Base-by-base conservation (phyloP, 495 filamentous ascomycete species). In the Tuber calosporum region DNA sequence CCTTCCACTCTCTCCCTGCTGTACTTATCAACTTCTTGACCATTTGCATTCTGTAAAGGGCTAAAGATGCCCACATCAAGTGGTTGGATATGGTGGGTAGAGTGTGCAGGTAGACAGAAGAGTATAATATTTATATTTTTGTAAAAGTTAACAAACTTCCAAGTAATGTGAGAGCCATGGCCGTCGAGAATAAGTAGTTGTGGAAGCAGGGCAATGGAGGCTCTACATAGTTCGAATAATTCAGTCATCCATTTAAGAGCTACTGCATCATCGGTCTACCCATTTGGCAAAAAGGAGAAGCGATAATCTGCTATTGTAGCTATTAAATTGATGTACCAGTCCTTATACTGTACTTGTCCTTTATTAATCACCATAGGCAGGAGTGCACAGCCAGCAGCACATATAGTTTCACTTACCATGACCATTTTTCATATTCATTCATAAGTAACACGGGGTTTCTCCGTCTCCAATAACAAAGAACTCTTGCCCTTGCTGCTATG, bases 41-140 rank as follows among this genome's bases (percentile, higher is more conserved):
- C 30, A 26, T 58, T 68, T 13, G 67, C 38, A 34, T 37, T 39
- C 53, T 67, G 70, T 11, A 81, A 48, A 0, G 72, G 68, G 5
- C 70, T 42, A 73, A 82, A 80, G n/a, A 69, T 70, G 70, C 72
- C 72, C 39, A 73, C 66, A 48, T 69, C 66, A 6, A 73, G 37
- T 17, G 67, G 26, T n/a, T 73, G 66, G 19, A 73, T 11, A 38
- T 67, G 69, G 36, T 68, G 69, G 34, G 36, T 67, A 70, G 77
- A 76, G 75, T 83, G 74, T 69, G 71, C 72, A 45, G 82, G 78
- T 70, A 82, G 78, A 66, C 72, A 82, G 19, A 82, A 53, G 13
- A 74, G 39, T 4, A 80, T 74, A 62, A 83, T 81, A 45, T 36
- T n/a, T 67, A 72, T 20, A n/a, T 48, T 34, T 34, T 58, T 37